phyloP scores from a whole-genome alignment of 2,329 filamentous ascomycete genomes.

The Pseudogymnoascus sp. region DNA sequence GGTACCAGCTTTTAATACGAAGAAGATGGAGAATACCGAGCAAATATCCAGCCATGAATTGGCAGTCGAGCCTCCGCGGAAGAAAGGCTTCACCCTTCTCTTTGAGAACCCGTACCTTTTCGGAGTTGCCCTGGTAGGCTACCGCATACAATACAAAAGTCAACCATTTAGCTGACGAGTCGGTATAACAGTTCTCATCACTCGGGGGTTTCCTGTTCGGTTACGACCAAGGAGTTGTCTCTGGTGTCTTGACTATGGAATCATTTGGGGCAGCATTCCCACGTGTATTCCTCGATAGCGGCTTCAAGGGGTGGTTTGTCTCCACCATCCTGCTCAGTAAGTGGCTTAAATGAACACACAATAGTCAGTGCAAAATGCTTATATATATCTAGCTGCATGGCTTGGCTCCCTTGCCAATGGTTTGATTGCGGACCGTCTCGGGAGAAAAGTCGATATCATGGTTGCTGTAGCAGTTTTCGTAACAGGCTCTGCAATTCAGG shows the following conservation, averaged over 20 bases:
- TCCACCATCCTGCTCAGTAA: conserved; percentile 38
- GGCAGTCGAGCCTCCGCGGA: neutral
- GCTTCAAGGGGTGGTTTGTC: conserved; percentile 46
- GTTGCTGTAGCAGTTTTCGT: conserved; percentile 25
- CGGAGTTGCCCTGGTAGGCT: conserved; percentile 31
- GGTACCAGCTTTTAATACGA: neutral
- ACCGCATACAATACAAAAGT: neutral
- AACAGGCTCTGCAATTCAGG: conserved; percentile 27
- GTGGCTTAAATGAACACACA: conserved; percentile 8
- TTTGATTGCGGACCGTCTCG: conserved; percentile 26
- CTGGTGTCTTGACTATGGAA: conserved; percentile 38
- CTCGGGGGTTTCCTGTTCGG: conserved; percentile 38
- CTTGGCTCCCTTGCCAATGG: conserved; percentile 39
- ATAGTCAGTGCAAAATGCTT: neutral
- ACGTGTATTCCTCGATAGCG: conserved; percentile 34
- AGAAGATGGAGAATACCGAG: neutral
- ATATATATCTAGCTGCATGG: conserved; percentile 34
- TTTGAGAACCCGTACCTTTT: conserved; percentile 31
- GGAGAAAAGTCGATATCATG: conserved; percentile 27
- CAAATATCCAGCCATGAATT: neutral
- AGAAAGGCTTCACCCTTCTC: conserved; percentile 3
- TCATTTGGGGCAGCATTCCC: conserved; percentile 35
- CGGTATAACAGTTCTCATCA: conserved; percentile 30
- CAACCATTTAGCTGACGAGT: neutral
- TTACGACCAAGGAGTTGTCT: conserved; percentile 42